Evolutionary conservation across 257 asterid genomes (phyloP).

Genomic region (Solanum sitiens): DNA sequence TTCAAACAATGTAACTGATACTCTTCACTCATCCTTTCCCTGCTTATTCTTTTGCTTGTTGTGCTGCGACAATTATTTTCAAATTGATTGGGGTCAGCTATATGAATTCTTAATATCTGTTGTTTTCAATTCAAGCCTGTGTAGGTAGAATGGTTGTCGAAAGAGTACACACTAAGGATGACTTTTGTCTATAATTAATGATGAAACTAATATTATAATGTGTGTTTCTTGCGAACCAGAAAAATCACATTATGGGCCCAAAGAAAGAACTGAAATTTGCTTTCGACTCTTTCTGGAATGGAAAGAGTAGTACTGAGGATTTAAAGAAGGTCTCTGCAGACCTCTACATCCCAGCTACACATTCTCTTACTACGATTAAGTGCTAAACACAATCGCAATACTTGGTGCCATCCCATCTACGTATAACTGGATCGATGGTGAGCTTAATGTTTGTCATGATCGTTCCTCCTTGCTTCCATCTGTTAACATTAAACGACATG

Average conservation of each 20-base stretch:
- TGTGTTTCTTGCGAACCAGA: constrained; percentile 10
- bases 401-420: too few relatives aligned
- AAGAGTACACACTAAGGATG: not conserved
- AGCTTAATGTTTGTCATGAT: too few relatives aligned
- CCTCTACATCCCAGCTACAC: not conserved
- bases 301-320: constrained; percentile 40
- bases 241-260: constrained; percentile 48
- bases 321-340: constrained; percentile 35
- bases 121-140: not conserved
- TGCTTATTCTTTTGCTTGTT: too few relatives aligned
- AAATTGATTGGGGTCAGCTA: not conserved
- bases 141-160: not conserved
- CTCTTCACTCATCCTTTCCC: too few relatives aligned
- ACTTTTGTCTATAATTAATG: not conserved
- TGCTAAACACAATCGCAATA: too few relatives aligned
- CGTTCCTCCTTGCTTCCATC: too few relatives aligned
- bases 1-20: too few relatives aligned
- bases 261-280: constrained; percentile 48
- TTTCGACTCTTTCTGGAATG: constrained; percentile 50
- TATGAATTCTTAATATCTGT: not conserved
- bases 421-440: too few relatives aligned
- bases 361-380: too few relatives aligned
- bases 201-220: not conserved
- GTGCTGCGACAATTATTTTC: not conserved
- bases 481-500: too few relatives aligned